Evolutionary conservation across 352 stramenopile genomes (phyloP), one percentile per base, ranked within the genome.

Genomic region (Peronospora tabacina): DNA sequence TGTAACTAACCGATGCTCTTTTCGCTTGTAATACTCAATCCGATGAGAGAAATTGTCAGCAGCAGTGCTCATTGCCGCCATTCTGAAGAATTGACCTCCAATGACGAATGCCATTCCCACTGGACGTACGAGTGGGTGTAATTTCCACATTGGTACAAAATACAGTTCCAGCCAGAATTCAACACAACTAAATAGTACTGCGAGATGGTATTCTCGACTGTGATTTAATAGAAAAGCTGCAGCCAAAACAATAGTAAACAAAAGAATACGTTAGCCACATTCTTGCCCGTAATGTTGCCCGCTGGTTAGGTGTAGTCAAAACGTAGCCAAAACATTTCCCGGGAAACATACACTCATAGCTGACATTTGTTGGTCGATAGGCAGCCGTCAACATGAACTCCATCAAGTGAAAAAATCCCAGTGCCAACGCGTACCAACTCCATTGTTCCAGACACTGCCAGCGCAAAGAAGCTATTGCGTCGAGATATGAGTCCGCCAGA

Each of bases 21-120:
- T 77, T 44, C 91, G 85, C 61, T 96, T 97, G 46, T 82, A 63
- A 46, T 86, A 84, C 73, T 97, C 89, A 64, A 98, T 98, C 24
- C 91, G 80, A 60, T 98, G 95, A 28, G 95, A 97, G 57, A 98
- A 98, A 58, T 96, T 97, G 64, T 81, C 82, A 10, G 85, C 90
- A 19, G 88, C 94, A 16, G 89, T 97, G 51, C 75, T 81, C 90
- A 98, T 98, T 8, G 95, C 91, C 11, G 74, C 70, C 12, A 94
- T 77, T 32, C 95, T 86, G 37, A 96, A 81, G 17, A 66, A 68
- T 63, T 98, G 90, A n/a, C 90, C 85, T 7, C 85, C 10, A 10
- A 94, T 19, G 7, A 97, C 75, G 34, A 94, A 59, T 7, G 66
- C 49, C 17, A 97, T 51, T 2, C 86, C 85, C 4, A 73, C 46